A percentile compares a stretch with the other conserved stretches of the same genome.
These are phyloP conservation scores for Gyrodon lividus DNA, from an alignment of 768 basidiomycete genomes.

Conservation along the genomic window DNA sequence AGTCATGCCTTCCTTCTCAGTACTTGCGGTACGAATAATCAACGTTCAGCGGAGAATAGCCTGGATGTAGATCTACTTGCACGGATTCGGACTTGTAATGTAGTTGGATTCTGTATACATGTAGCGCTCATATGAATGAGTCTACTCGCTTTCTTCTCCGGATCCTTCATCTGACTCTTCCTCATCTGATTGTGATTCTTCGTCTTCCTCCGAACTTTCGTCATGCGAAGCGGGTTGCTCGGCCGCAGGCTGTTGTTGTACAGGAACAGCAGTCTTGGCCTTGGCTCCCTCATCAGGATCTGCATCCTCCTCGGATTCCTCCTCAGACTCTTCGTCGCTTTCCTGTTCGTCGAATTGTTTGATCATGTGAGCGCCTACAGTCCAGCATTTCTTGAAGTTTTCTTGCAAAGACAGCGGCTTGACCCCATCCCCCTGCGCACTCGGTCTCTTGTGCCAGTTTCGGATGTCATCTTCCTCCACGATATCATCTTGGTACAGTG, in stretches of 20 bases:
- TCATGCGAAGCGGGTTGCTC: background rate
- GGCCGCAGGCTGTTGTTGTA: background rate
- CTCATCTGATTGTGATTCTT: conserved; percentile 6
- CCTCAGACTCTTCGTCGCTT: conserved; percentile 45
- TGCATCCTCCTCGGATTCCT: conserved; percentile 22
- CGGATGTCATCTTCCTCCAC: conserved; percentile 89
- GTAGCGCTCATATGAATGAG: conserved; percentile 4
- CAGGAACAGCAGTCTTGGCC: background rate
- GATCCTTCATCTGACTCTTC: background rate
- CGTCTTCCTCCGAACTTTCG: background rate
- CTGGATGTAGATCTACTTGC: background rate
- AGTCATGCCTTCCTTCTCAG: background rate
- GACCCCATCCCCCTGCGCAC: conserved; percentile 51
- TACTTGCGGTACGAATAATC: background rate
- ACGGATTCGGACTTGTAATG: conserved; percentile 4
- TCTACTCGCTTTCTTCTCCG: conserved; percentile 12
- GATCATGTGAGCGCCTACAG: conserved; percentile 70
- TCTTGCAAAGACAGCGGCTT: conserved; percentile 43
- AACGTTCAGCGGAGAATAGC: background rate
- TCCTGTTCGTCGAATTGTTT: conserved; percentile 81
- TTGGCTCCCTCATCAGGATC: conserved; percentile 12
- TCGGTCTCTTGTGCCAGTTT: conserved; percentile 71
- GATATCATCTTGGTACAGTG: conserved; percentile 88
- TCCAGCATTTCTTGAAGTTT: conserved; percentile 67
- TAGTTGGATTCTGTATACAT: conserved; percentile 6